Percentiles rank a stretch among this genome's conserved stretches.
These are phyloP conservation scores for Tolypocladium amazonense DNA, from an alignment of 2,329 filamentous ascomycete species.

Conservation along the genomic window DNA sequence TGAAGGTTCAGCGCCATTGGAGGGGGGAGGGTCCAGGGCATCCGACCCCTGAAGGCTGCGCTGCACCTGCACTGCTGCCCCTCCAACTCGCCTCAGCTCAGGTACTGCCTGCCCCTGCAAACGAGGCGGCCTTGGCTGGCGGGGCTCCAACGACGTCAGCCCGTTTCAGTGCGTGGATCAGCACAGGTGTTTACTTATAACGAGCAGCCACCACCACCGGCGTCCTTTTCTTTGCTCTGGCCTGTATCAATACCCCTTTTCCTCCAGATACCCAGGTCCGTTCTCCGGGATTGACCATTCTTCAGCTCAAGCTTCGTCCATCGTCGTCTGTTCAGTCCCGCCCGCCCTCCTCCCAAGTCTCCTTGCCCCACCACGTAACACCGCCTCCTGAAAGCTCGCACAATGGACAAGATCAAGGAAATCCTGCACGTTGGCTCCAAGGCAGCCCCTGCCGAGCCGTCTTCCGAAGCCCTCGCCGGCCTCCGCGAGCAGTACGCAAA, in stretches of 20 bases:
- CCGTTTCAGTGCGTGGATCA: not conserved
- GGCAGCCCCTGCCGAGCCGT: constrained; percentile 39
- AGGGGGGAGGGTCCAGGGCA: not conserved
- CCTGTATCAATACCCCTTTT: not conserved
- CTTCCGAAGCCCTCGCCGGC: constrained; percentile 53
- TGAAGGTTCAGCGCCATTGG: not conserved
- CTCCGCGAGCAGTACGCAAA: constrained; percentile 66
- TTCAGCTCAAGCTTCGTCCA: not conserved
- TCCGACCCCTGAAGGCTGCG: not conserved
- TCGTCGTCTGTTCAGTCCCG: not conserved
- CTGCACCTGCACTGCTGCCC: not conserved
- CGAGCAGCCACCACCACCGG: not conserved
- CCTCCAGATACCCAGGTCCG: not conserved
- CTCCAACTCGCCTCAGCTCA: not conserved
- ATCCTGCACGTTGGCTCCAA: constrained; percentile 25
- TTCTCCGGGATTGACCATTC: not conserved
- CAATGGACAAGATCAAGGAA: constrained; percentile 35
- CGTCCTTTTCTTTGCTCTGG: not conserved
- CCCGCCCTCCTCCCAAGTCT: not conserved
- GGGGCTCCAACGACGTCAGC: not conserved
- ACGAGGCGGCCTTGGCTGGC: not conserved
- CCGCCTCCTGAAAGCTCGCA: constrained; percentile 6
- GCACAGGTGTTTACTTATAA: not conserved
- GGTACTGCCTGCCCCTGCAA: not conserved
- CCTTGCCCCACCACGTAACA: constrained; percentile 5